Percentiles rank a stretch among this genome's conserved stretches.
Conservation (phyloP, 1,139 yeast genomes). For the Debaryomyces nepalensis region DNA sequence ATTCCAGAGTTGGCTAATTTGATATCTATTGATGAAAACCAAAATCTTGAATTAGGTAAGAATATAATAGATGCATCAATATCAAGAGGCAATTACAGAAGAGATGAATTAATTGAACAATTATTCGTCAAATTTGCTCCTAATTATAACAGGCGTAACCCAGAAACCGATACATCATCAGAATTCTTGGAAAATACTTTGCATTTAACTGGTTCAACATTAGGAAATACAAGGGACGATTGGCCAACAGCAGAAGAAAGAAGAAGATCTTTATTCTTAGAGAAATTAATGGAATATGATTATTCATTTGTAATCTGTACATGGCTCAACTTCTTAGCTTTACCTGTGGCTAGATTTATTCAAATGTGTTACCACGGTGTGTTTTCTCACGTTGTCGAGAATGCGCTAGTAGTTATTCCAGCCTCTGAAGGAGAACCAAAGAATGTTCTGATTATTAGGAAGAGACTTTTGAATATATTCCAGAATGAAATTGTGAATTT, state of each 20-base stretch:
- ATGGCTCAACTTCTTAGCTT: constrained; percentile 61
- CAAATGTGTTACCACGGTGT: constrained; percentile 88
- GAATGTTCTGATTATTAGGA: constrained; percentile 56
- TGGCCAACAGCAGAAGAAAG: constrained; percentile 94
- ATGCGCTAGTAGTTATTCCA: constrained; percentile 48
- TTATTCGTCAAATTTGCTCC: constrained; percentile 65
- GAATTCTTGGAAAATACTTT: constrained; percentile 67
- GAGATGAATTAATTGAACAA: constrained; percentile 66
- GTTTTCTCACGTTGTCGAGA: constrained; percentile 82
- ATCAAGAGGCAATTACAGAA: constrained; percentile 59
- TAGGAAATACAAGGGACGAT: constrained; percentile 81
- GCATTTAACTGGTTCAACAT: constrained; percentile 67
- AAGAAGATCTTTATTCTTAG: constrained; percentile 75
- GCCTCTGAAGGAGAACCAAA: constrained; percentile 47
- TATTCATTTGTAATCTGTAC: constrained; percentile 58
- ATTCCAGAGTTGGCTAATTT: constrained; percentile 69
- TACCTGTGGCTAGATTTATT: constrained; percentile 60
- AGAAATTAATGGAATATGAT: constrained; percentile 71
- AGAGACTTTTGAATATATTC: constrained; percentile 73
- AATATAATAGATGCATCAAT: constrained; percentile 71
- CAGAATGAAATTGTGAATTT: constrained; percentile 58
- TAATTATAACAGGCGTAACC: constrained; percentile 40
- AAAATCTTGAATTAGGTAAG: constrained; percentile 73
- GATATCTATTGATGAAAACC: constrained; percentile 53
- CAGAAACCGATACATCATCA: constrained; percentile 46